Base-by-base conservation (phyloP, 2,329 filamentous ascomycete species). In the Escovopsis sp. region DNA sequence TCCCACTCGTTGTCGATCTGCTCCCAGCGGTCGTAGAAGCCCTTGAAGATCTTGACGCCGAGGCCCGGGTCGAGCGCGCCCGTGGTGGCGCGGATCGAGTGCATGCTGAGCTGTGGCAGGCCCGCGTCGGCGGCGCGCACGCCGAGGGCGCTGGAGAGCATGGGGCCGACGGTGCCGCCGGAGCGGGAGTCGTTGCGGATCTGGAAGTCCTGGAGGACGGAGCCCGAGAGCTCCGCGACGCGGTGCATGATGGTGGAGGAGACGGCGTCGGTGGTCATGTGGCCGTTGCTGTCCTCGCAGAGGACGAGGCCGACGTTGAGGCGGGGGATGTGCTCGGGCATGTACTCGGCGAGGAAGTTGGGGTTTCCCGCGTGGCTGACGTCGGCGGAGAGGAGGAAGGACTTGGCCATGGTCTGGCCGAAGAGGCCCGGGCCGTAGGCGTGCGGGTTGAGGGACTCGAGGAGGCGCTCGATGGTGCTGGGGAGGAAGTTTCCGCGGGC, bases 291-390 rank as follows among this genome's bases (percentile, higher is more conserved):
- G 61, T 96, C 89, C 16, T 79, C 77, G 37, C 77, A 79, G 33
- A 98, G 71, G 13, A 79, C 76, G 29, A 95, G 72, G 31, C 91
- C 91, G 29, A 91, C 76, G 58, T 98, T 98, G 41, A 98, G 74
- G 44, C 84, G 75, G 1, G 91, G 89, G 2, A 84, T 71, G 63
- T 98, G 91, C 52, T 84, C 81, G 43, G 84, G 74, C 14, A 95
- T 78, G 64, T 96, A 96, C 25, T 74, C 76, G 48, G 71, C 71
- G 0, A 86, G 66, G 68, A 96, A 98, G 67, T 96, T 96, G 44
- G 91, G 91, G 65, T 95, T 89, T 8, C 88, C 83, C 34, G 89
- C 86, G 62, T 96, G 91, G 5, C 81, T 91, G 43, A 98, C 91
- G 57, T 98, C 91, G 20, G 85, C 85, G 1, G 84, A 93, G 44